Conservation (phyloP, 176 grass and related monocot species). For the Hordeum marinum region DNA sequence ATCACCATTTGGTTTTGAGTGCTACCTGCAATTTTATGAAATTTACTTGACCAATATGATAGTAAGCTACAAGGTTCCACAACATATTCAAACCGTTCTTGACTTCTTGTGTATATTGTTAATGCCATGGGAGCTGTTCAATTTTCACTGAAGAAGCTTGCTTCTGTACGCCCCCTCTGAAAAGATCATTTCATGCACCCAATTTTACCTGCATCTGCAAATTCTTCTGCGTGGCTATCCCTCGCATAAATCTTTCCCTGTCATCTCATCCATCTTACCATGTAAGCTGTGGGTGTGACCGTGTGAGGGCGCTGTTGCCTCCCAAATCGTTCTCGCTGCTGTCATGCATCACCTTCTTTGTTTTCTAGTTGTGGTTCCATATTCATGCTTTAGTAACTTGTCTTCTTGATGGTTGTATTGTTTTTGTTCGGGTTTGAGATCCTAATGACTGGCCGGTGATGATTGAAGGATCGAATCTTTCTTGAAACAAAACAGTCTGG, state of each 20-base stretch:
- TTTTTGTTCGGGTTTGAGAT: background rate
- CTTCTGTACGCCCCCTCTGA: background rate
- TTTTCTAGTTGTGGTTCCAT: background rate
- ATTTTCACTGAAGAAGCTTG: background rate
- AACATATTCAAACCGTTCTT: background rate
- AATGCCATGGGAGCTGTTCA: background rate
- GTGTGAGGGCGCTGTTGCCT: background rate
- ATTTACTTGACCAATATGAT: background rate
- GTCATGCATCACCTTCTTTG: background rate
- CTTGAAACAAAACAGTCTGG: background rate
- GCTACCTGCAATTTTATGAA: no score
- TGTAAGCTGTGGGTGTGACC: background rate
- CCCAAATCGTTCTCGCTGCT: background rate
- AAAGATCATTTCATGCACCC: background rate
- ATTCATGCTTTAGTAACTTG: background rate
- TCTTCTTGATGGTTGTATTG: background rate
- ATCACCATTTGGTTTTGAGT: no score
- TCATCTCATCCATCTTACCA: background rate
- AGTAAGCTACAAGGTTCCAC: background rate
- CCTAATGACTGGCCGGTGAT: background rate
- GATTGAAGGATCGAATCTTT: background rate
- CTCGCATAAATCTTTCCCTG: background rate
- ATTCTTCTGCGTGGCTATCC: background rate
- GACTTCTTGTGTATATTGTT: background rate
- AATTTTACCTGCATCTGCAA: background rate